phyloP scores from a whole-genome alignment of 2,329 filamentous ascomycete genomes.

The Stagonosporopsis cucurbitacearum region DNA sequence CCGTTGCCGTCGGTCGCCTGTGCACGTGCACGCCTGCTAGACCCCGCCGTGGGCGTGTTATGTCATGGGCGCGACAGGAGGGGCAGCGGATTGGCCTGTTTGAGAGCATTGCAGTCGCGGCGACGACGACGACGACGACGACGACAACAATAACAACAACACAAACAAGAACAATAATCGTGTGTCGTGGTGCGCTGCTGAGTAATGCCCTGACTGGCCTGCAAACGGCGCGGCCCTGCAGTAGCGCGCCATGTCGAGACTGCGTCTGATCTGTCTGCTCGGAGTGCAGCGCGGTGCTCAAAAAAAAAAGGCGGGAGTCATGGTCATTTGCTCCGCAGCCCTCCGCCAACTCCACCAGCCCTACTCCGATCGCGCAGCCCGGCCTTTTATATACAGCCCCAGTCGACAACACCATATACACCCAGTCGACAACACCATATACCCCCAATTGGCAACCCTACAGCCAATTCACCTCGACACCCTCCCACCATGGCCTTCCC shows the following conservation, averaged over 20 bases:
- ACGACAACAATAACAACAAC: no score
- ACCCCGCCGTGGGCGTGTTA: slow-evolving; percentile 13
- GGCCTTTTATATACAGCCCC: not conserved
- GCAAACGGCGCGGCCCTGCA: slow-evolving; percentile 20
- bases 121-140: no score
- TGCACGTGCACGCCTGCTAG: slow-evolving; percentile 32
- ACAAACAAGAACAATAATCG: no score
- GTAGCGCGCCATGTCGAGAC: slow-evolving; percentile 19
- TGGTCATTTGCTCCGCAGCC: slow-evolving; percentile 19
- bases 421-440: no score
- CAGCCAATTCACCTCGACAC: not conserved
- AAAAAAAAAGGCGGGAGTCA: slow-evolving; percentile 31
- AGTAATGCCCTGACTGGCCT: not conserved
- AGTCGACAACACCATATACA: no score
- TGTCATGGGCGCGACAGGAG: not conserved
- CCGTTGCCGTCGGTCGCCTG: slow-evolving; percentile 22
- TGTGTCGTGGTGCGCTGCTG: not conserved
- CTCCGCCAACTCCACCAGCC: not conserved
- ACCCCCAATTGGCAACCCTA: not conserved
- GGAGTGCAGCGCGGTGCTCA: slow-evolving; percentile 20
- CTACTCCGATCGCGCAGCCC: slow-evolving; percentile 27
- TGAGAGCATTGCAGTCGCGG: slow-evolving; percentile 2
- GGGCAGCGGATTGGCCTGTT: slow-evolving; percentile 7
- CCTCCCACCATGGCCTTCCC: slow-evolving; percentile 40
- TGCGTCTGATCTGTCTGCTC: no score